These are phyloP conservation scores for Suhomyces bolitotheri DNA, from an alignment of 1,139 yeast species.

Conservation along the genomic window DNA sequence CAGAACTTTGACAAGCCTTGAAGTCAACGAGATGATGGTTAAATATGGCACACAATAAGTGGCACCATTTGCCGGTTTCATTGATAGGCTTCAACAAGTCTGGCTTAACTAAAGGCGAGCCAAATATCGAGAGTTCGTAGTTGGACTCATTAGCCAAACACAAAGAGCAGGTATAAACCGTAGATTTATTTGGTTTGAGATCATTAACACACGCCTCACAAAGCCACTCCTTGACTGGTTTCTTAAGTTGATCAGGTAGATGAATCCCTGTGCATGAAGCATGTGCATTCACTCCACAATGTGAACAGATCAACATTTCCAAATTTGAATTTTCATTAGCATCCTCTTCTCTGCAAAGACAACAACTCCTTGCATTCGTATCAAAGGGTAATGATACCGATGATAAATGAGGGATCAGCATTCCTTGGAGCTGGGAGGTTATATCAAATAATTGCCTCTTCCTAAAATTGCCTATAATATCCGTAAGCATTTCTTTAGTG, in stretches of 20 bases:
- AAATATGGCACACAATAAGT: conserved; percentile 71
- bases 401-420: conserved; percentile 24
- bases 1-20: conserved; percentile 15
- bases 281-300: conserved; percentile 76
- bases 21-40: conserved; percentile 27
- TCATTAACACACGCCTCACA: conserved; percentile 85
- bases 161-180: conserved; percentile 63
- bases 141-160: conserved; percentile 60
- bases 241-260: conserved; percentile 23
- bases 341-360: conserved; percentile 55
- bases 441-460: conserved; percentile 27
- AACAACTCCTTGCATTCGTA: conserved; percentile 43
- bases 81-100: conserved; percentile 74
- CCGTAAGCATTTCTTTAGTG: conserved; percentile 7
- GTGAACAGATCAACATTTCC: conserved; percentile 56
- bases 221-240: conserved; percentile 57
- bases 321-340: conserved; percentile 14
- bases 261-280: conserved; percentile 64
- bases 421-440: conserved; percentile 21
- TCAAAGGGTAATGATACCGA: conserved; percentile 26
- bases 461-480: conserved; percentile 6
- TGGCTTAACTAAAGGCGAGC: conserved; percentile 45
- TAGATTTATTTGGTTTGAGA: conserved; percentile 56
- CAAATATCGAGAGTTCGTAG: conserved; percentile 45
- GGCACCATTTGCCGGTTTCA: conserved; percentile 74